Conservation (phyloP, 2,329 filamentous ascomycete genomes). For the Gaeumannomyces sp. region DNA sequence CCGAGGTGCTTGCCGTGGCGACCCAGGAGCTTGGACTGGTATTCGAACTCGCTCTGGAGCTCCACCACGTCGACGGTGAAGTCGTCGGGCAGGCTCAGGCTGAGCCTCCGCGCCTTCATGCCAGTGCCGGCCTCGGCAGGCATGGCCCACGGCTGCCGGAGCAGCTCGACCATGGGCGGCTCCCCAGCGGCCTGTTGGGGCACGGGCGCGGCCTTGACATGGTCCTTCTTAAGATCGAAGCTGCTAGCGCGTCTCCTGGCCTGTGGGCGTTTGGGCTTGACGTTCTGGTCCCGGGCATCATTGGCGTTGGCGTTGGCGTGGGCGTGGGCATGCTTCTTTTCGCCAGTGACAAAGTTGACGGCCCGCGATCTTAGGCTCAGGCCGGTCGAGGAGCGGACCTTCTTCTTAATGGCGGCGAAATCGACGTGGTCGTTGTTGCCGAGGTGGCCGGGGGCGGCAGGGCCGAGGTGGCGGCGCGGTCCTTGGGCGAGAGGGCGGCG, state of each 20-base stretch:
- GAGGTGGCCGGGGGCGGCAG: conserved; percentile 15
- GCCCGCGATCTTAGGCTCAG: conserved; percentile 41
- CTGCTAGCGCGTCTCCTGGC: conserved; percentile 38
- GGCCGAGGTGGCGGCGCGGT: conserved; percentile 15
- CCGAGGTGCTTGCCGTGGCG: conserved; percentile 70
- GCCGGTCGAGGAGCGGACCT: conserved; percentile 45
- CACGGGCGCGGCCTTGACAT: conserved; percentile 12
- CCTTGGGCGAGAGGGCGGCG: conserved; percentile 30
- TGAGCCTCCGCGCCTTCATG: conserved; percentile 72
- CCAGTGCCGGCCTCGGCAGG: conserved; percentile 66
- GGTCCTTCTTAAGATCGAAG: conserved; percentile 34
- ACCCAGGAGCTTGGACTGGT: conserved; percentile 59
- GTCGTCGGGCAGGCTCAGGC: conserved; percentile 66
- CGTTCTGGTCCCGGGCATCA: conserved; percentile 18
- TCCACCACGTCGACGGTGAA: conserved; percentile 66
- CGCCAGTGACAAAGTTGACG: conserved; percentile 38
- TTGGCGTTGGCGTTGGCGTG: conserved; percentile 11
- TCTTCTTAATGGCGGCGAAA: conserved; percentile 41
- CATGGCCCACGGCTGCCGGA: conserved; percentile 45
- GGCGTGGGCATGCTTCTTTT: conserved; percentile 19
- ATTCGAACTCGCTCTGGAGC: conserved; percentile 63
- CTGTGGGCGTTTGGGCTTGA: conserved; percentile 16
- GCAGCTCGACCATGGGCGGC: conserved; percentile 20
- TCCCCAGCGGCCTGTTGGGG: conserved; percentile 23
- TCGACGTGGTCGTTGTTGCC: conserved; percentile 29